Base-by-base conservation (phyloP, 164 flowering plant genomes). In the Vitis rotundifolia region DNA sequence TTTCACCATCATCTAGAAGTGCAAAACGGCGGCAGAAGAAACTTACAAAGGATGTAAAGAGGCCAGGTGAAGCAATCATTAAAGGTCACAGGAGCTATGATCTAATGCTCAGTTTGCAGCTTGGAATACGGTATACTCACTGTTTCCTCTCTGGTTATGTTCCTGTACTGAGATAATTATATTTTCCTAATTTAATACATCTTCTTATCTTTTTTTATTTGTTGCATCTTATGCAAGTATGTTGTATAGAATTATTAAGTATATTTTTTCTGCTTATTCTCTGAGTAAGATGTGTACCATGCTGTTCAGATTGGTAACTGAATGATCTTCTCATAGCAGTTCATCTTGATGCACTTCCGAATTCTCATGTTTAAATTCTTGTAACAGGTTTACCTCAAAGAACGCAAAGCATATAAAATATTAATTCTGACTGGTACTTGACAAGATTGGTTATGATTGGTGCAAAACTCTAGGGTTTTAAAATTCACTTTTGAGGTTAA, bases 71-170 rank as follows among this genome's bases (percentile, higher is more conserved):
- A 83, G 71, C 89, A 61, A 93, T 96, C 70, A 85, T 92, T 37
- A 92, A 93, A 79, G 98, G 99, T 72, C 99, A 96, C 76, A 81
- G 97, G 82, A 93, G 98, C 80, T 96, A 96, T 80, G 98, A 96
- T 82, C 78, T 96, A 61, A 93, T 96, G 99, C 94, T 93, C 10
- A 93, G 93, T 77, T 83, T 96, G 83, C 98, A 93, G 85, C 97
- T 96, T 67, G 99, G 99, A 61, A 96, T 96, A 78, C 92, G 99
- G 99, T 91, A 69, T 14, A 52, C 15, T 58, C 44, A 37, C 12
- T 55, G 19, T 59, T 16, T 59, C 10, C 28, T 26, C 11, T 53
- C 26, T 53, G n/a, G 31, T 54, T 53, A 9, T 53, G 15, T 51
- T 12, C 13, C 37, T 57, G 8, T 49, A 13, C 57, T 50, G 7